A percentile compares a stretch with the other conserved stretches of the same genome.
Conservation (phyloP, 139 green algal genomes). For the Diplosphaera chodatii region DNA sequence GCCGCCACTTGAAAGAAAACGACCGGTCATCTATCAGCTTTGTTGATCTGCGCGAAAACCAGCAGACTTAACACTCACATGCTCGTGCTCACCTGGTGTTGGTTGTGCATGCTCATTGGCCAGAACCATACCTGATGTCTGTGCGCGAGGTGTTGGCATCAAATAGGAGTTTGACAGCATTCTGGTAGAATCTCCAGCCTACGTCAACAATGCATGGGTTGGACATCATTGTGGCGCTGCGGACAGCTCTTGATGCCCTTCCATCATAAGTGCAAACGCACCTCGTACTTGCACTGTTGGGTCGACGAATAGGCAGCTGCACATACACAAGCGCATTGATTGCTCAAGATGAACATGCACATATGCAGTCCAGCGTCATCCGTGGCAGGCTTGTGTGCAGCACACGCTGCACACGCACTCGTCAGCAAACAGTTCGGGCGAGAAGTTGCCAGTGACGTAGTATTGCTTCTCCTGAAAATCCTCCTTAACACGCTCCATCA, state of each 20-base stretch:
- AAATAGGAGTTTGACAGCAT: constrained; percentile 44
- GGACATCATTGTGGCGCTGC: too few relatives aligned
- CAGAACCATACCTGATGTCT: constrained; percentile 36
- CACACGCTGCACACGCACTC: background rate
- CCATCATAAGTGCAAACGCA: too few relatives aligned
- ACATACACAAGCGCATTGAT: background rate
- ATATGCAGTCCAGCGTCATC: background rate
- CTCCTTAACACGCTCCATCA: background rate
- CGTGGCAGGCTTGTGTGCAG: background rate
- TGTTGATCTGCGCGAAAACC: background rate
- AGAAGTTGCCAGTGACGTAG: constrained; percentile 31
- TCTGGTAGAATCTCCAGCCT: constrained; percentile 34
- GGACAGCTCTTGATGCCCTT: too few relatives aligned
- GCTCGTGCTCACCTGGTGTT: too few relatives aligned
- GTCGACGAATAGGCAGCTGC: background rate
- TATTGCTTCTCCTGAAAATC: constrained; percentile 31
- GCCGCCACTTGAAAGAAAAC: constrained; percentile 34
- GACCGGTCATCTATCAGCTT: constrained; percentile 11
- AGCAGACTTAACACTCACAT: background rate
- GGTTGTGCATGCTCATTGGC: too few relatives aligned
- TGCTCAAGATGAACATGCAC: background rate
- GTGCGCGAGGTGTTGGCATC: constrained; percentile 29
- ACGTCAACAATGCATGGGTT: too few relatives aligned
- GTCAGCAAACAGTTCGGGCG: background rate
- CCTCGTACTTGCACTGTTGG: background rate